phyloP scores from a whole-genome alignment of 805 yeast genomes.

The Kazachstania kunashirensis region DNA sequence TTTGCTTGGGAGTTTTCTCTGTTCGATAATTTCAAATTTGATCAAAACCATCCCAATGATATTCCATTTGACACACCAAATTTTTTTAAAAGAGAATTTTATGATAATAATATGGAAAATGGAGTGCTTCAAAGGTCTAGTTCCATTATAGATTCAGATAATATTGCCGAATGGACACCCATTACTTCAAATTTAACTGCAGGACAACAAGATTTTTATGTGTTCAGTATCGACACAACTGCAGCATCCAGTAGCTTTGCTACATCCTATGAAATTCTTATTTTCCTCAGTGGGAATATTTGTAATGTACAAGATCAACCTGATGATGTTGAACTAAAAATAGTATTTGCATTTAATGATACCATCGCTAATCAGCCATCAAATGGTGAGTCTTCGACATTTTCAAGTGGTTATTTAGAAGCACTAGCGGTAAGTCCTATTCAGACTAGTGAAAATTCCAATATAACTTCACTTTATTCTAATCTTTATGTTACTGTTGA shows the following conservation, averaged over 20 bases:
- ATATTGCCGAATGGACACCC: constrained; percentile 28
- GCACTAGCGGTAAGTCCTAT: constrained; percentile 24
- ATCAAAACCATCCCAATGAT: neutral
- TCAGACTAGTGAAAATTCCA: constrained; percentile 5
- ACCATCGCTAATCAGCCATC: constrained; percentile 12
- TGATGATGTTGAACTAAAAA: constrained; percentile 12
- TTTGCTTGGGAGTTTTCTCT: too few species aligned
- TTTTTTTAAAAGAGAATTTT: neutral
- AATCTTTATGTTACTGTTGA: constrained; percentile 21
- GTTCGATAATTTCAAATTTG: neutral
- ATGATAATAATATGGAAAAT: neutral
- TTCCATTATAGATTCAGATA: constrained; percentile 20
- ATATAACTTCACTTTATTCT: constrained; percentile 16
- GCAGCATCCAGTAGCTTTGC: constrained; percentile 3
- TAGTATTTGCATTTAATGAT: constrained; percentile 24
- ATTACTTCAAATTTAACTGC: constrained; percentile 21
- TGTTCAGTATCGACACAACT: constrained; percentile 13
- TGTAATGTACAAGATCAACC: constrained; percentile 22
- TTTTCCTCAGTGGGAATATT: constrained; percentile 31
- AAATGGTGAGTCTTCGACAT: constrained; percentile 10
- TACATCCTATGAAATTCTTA: constrained; percentile 17
- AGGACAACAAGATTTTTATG: constrained; percentile 19
- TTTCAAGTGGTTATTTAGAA: constrained; percentile 24
- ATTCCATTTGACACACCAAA: neutral
- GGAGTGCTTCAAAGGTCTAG: neutral